Conservation (phyloP, 1,139 yeast species). For the Geotrichum histeridarum region DNA sequence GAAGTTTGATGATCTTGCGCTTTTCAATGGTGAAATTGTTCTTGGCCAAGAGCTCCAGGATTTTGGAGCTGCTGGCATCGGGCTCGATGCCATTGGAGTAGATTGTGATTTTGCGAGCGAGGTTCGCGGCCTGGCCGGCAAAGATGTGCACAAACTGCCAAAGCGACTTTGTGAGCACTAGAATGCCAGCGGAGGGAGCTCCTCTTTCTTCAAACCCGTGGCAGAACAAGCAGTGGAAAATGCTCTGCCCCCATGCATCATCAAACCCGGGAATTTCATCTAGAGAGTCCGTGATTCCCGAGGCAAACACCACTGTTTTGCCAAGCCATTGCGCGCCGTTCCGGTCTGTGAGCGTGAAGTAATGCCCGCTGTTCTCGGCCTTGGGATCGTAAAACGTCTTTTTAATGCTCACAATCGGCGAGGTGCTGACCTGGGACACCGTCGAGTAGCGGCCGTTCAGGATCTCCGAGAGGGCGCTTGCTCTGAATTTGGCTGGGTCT, state of each 20-base stretch:
- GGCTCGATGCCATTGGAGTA: constrained; percentile 7
- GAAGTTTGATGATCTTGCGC: neutral
- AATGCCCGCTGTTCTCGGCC: neutral
- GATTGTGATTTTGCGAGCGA: constrained; percentile 7
- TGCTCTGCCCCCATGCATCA: constrained; percentile 13
- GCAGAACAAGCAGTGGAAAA: constrained; percentile 14
- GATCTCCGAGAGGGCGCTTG: constrained; percentile 4
- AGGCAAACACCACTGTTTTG: constrained; percentile 5
- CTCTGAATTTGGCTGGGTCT: constrained; percentile 8
- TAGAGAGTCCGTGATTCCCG: constrained; percentile 5
- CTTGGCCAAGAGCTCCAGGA: neutral
- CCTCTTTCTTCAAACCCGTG: constrained; percentile 13
- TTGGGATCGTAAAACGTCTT: no score
- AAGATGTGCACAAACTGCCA: constrained; percentile 1
- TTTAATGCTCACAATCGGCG: constrained; percentile 2
- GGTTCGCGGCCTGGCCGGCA: constrained; percentile 9
- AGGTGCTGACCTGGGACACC: constrained; percentile 6
- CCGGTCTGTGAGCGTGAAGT: neutral
- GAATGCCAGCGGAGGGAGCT: constrained; percentile 7
- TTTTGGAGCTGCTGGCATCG: neutral
- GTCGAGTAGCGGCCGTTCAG: constrained; percentile 11
- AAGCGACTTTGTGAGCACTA: neutral
- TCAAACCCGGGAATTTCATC: constrained; percentile 6
- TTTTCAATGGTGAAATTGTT: neutral
- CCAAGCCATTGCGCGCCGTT: constrained; percentile 11